Percentiles rank a stretch among this genome's conserved stretches.
These are phyloP conservation scores for Chlorella sp. DNA, from an alignment of 139 green algal genomes.

Conservation along the genomic window DNA sequence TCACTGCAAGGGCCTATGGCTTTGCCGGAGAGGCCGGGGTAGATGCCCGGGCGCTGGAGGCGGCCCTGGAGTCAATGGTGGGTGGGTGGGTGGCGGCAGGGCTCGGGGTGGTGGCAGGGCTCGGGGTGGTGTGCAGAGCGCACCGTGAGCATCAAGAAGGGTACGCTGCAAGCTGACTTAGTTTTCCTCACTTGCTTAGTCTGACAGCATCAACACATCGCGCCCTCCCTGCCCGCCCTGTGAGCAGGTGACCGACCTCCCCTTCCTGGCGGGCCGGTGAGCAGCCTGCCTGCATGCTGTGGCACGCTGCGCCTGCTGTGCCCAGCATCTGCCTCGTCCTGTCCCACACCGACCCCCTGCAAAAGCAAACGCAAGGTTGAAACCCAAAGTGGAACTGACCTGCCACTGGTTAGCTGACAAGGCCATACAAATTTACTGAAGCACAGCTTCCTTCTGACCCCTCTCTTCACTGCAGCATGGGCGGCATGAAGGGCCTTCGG, in stretches of 20 bases:
- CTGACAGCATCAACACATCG: no score
- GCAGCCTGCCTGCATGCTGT: neutral
- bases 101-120: no score
- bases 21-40: neutral
- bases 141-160: no score
- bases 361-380: no score
- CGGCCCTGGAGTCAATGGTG: neutral
- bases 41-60: neutral
- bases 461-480: neutral
- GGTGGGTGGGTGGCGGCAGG: neutral
- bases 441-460: no score
- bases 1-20: neutral
- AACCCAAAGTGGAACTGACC: no score
- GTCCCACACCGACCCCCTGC: neutral
- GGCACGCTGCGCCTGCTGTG: neutral
- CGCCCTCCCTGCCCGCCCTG: no score
- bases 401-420: no score
- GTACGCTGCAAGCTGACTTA: no score
- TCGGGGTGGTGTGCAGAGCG: no score
- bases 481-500: neutral
- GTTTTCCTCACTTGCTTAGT: no score
- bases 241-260: constrained; percentile 2
- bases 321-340: neutral
- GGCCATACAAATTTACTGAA: no score
- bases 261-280: constrained; percentile 19